Evolutionary conservation across 1,139 yeast genomes (phyloP), one percentile per base, ranked within the genome.

Genomic region (Ogataea hybrid): DNA sequence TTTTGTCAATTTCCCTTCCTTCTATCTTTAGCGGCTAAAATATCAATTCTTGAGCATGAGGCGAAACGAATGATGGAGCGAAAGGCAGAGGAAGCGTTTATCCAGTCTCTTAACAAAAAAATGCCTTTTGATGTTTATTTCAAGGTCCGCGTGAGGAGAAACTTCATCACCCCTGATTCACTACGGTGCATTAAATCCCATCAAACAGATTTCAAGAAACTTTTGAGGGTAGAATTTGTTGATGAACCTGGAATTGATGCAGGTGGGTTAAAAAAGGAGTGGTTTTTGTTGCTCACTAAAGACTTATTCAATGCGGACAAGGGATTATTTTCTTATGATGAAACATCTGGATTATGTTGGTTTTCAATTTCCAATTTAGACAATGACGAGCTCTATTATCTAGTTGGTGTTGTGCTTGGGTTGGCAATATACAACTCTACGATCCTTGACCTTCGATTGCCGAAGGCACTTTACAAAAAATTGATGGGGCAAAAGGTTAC

Each of bases 181-280:
- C 64, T 92, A 27, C 67, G 71, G n/a, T 71, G 79, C 43, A 79
- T 90, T 28, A 76, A 77, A 42, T 58, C 64, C 9, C 77, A 81
- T 53, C 77, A 75, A 34, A 63, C 64, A 10, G 88, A 86, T 53
- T 68, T 90, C 47, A 81, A 84, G 56, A 90, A 89, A 58, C 76
- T 88, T 3, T 64, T 90, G 22, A 72, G 79, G 49, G 84, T 92
- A 10, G 90, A 85, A 54, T 92, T 92, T 61, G 63, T 83, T 3
- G 81, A 81, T 42, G 97, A 92, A 57, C 94, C 92, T 0, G 97
- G 97, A 0, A 74, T 90, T 17, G 98, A 92, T 67, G 97, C 89
- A 0, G 98, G 97, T 1, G 98, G 98, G 0, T 69, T 90, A 47
- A 78, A 82, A 51, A 90, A 89, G 58, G 97, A 92, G 58, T 92